phyloP scores from a whole-genome alignment of 257 asterid genomes.

The Paulownia fortunei region DNA sequence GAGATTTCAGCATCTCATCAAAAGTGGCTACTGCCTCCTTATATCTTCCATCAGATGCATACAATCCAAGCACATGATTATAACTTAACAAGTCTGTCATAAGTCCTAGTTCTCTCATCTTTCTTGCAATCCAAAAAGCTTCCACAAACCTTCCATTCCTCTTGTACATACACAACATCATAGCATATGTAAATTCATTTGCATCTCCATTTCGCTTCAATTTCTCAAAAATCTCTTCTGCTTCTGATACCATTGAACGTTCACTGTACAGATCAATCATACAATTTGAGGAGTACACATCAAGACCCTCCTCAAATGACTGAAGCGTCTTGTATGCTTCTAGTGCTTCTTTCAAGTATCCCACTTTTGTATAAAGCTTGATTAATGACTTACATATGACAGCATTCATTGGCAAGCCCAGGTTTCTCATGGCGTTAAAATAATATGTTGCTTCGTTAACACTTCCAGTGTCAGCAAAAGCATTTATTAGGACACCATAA shows the following conservation, averaged over 20 bases:
- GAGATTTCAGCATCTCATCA: constrained; percentile 67
- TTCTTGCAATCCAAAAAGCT: constrained; percentile 62
- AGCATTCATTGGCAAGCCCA: constrained; percentile 61
- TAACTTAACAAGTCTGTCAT: constrained; percentile 82
- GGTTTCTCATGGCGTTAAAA: constrained; percentile 50
- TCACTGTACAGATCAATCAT: constrained; percentile 91
- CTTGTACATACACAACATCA: constrained; percentile 95
- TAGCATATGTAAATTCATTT: constrained; percentile 89
- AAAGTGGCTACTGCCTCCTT: constrained; percentile 80
- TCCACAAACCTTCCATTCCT: constrained; percentile 75
- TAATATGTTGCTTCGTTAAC: constrained; percentile 58
- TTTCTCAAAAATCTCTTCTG: constrained; percentile 68
- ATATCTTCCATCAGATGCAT: constrained; percentile 80
- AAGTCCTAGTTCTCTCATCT: constrained; percentile 80
- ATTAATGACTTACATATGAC: constrained; percentile 74
- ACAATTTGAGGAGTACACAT: constrained; percentile 83
- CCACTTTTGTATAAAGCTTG: constrained; percentile 88
- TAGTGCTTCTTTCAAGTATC: constrained; percentile 80
- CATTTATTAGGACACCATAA: constrained; percentile 79
- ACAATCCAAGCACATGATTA: constrained; percentile 74
- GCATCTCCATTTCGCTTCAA: constrained; percentile 65
- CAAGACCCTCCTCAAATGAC: constrained; percentile 52
- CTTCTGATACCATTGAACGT: constrained; percentile 75
- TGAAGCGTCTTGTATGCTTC: constrained; percentile 58
- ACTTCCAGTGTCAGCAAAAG: constrained; percentile 79